phyloP scores from a whole-genome alignment of 805 yeast genomes.

The Martiniozyma abietophila region DNA sequence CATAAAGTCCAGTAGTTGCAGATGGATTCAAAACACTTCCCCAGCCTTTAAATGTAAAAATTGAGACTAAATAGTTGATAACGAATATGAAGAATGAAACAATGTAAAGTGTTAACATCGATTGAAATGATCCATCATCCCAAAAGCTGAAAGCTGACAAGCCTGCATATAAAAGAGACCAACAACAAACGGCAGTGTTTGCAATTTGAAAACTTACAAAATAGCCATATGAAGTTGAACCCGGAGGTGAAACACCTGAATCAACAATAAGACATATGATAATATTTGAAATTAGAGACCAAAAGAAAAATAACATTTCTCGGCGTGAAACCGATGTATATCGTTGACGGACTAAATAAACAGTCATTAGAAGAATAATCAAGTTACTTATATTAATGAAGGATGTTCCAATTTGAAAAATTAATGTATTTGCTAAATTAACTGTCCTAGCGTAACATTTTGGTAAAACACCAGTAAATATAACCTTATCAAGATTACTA shows the following conservation, averaged over 20 bases:
- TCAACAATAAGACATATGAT: slow-evolving; percentile 71
- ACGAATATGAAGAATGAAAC: slow-evolving; percentile 50
- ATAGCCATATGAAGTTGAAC: slow-evolving; percentile 63
- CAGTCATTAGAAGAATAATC: slow-evolving; percentile 53
- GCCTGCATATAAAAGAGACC: slow-evolving; percentile 64
- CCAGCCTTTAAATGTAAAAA: slow-evolving; percentile 69
- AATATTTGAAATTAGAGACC: slow-evolving; percentile 46
- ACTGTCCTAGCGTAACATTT: slow-evolving; percentile 79
- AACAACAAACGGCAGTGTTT: slow-evolving; percentile 59
- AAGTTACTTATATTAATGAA: slow-evolving; percentile 75
- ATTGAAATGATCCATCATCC: slow-evolving; percentile 80
- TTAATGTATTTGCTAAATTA: slow-evolving; percentile 82
- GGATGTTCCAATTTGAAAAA: slow-evolving; percentile 82
- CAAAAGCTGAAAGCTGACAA: slow-evolving; percentile 79
- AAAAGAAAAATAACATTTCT: slow-evolving; percentile 72
- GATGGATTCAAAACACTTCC: slow-evolving; percentile 36
- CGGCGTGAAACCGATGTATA: slow-evolving; percentile 92
- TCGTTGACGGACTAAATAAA: slow-evolving; percentile 70
- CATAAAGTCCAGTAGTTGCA: slow-evolving; percentile 60
- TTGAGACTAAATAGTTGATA: slow-evolving; percentile 54
- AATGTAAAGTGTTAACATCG: slow-evolving; percentile 49
- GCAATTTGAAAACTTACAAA: slow-evolving; percentile 81
- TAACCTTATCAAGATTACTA: slow-evolving; percentile 19
- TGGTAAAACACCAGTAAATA: slow-evolving; percentile 58
- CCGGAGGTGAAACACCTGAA: slow-evolving; percentile 88